A percentile compares a stretch with the other conserved stretches of the same genome.
phyloP scores from a whole-genome alignment of 148 eudicot genomes.

The Heliamphora exappendiculata region DNA sequence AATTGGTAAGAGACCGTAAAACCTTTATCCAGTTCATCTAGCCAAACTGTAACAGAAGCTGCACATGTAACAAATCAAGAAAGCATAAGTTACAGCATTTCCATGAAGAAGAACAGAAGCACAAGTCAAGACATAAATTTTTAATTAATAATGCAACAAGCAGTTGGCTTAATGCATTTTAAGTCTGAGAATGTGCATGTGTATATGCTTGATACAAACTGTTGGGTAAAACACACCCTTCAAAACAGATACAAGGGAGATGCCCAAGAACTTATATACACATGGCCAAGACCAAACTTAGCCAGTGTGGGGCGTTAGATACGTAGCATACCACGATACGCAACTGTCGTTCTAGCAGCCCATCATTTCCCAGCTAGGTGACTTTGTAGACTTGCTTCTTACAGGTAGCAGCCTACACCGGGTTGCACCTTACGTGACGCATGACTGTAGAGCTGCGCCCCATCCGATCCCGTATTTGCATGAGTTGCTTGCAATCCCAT shows the following conservation, averaged over 20 bases:
- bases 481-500: too few species aligned
- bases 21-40: conserved; percentile 27
- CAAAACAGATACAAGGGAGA: too few species aligned
- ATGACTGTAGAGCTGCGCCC: too few species aligned
- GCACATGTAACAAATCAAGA: not conserved
- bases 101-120: not conserved
- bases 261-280: not conserved
- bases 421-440: too few species aligned
- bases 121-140: not conserved
- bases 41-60: not conserved
- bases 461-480: too few species aligned
- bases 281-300: not conserved
- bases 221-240: too few species aligned
- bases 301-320: too few species aligned
- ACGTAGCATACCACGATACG: too few species aligned
- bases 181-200: not conserved
- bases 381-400: too few species aligned
- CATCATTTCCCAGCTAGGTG: too few species aligned
- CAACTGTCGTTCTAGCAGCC: too few species aligned
- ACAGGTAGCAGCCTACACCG: too few species aligned
- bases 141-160: not conserved
- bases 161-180: not conserved
- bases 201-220: not conserved
- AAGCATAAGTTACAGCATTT: not conserved
- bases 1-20: conserved; percentile 6